Percentiles rank a stretch among this genome's conserved stretches.
These are phyloP conservation scores for Yamadazyma paraphyllophila DNA, from an alignment of 805 yeast species.

Conservation along the genomic window DNA sequence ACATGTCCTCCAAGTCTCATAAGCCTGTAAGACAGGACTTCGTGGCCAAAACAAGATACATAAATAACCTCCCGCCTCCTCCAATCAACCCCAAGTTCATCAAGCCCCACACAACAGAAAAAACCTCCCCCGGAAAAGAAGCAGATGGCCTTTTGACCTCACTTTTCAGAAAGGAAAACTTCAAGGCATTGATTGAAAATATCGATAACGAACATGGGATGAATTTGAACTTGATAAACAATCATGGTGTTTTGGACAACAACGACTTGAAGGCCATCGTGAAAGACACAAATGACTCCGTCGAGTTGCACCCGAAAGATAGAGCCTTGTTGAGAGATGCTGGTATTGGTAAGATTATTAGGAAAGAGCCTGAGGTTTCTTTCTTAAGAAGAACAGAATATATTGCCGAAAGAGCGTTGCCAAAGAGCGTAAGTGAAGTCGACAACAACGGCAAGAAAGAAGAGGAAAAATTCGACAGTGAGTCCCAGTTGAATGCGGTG, in stretches of 20 bases:
- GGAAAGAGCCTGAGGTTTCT: constrained; percentile 56
- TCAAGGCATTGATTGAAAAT: constrained; percentile 55
- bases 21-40: constrained; percentile 64
- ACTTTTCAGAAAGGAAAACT: constrained; percentile 71
- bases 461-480: constrained; percentile 50
- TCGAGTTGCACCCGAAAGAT: constrained; percentile 74
- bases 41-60: constrained; percentile 78
- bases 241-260: constrained; percentile 67
- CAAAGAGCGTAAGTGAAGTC: constrained; percentile 1
- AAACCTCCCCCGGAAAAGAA: constrained; percentile 35
- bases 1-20: constrained; percentile 19
- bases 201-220: constrained; percentile 68
- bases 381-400: constrained; percentile 94
- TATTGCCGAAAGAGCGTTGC: constrained; percentile 59
- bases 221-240: constrained; percentile 66
- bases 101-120: constrained; percentile 45
- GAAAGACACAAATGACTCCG: constrained; percentile 20
- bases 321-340: constrained; percentile 78
- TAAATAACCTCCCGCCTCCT: constrained; percentile 89
- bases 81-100: constrained; percentile 85
- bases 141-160: constrained; percentile 59
- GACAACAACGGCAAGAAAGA: constrained; percentile 19
- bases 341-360: constrained; percentile 44
- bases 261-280: constrained; percentile 41
- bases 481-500: constrained; percentile 61